These are phyloP conservation scores for Colletotrichum sansevieriae DNA, from an alignment of 2,329 filamentous ascomycete species.

Conservation along the genomic window DNA sequence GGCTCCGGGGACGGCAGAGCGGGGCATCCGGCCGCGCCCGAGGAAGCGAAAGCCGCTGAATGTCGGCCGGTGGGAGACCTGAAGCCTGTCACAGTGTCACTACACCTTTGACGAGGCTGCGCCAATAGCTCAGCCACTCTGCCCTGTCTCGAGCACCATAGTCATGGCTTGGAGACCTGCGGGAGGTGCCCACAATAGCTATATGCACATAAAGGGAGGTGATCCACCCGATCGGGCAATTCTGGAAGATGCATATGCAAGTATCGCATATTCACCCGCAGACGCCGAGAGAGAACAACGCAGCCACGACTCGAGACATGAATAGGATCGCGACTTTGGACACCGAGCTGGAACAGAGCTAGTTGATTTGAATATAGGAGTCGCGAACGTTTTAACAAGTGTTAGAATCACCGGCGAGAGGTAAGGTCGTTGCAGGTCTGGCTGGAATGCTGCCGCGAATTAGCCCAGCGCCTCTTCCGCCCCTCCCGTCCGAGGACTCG, in stretches of 20 bases:
- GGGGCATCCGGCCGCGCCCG: not conserved
- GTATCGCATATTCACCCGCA: too few species aligned
- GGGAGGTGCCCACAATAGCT: too few species aligned
- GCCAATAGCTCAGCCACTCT: too few species aligned
- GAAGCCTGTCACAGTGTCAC: too few species aligned
- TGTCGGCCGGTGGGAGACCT: too few species aligned
- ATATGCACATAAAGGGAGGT: too few species aligned
- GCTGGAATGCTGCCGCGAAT: constrained; percentile 15
- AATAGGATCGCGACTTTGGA: not conserved
- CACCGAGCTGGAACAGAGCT: not conserved
- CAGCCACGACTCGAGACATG: not conserved
- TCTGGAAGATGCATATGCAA: too few species aligned
- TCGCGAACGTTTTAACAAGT: not conserved
- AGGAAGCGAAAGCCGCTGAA: not conserved
- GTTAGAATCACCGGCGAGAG: not conserved
- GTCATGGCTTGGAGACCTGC: too few species aligned
- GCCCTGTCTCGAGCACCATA: too few species aligned
- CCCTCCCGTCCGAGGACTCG: constrained; percentile 13
- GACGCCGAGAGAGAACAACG: not conserved
- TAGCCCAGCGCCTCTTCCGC: constrained; percentile 2
- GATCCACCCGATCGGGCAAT: too few species aligned
- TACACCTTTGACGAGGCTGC: too few species aligned
- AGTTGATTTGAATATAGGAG: not conserved
- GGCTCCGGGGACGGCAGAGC: not conserved
- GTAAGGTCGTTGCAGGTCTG: not conserved